phyloP scores from a whole-genome alignment of 148 eudicot species.

The Nepenthes gracilis region DNA sequence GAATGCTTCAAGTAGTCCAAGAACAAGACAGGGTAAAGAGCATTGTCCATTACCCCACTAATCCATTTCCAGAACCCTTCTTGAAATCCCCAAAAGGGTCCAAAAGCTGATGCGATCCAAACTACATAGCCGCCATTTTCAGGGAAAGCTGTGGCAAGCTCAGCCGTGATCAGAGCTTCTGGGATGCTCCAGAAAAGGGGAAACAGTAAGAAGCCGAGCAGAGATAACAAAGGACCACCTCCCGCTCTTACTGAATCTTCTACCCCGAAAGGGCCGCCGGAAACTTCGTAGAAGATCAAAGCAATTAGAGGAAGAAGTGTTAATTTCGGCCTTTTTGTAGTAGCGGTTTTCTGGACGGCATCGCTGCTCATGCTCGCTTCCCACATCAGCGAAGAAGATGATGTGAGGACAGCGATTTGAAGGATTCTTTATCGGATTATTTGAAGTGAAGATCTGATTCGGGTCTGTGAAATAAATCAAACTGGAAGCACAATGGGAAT shows the following conservation, averaged over 20 bases:
- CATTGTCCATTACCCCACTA: constrained; percentile 76
- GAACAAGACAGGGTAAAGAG: constrained; percentile 69
- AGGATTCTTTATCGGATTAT: too few species aligned
- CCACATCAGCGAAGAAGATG: too few species aligned
- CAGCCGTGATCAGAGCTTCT: constrained; percentile 72
- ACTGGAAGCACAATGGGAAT: too few species aligned
- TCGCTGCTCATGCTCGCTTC: constrained; percentile 9
- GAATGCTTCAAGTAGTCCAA: constrained; percentile 68
- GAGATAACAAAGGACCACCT: constrained; percentile 54
- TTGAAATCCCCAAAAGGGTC: constrained; percentile 79
- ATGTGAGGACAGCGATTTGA: too few species aligned
- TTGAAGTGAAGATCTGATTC: too few species aligned
- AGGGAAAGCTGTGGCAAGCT: constrained; percentile 64
- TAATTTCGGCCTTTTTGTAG: constrained; percentile 37
- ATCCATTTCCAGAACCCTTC: constrained; percentile 80
- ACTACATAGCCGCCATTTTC: constrained; percentile 74
- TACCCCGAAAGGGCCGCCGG: constrained; percentile 81
- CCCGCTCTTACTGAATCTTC: constrained; percentile 61
- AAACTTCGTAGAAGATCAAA: constrained; percentile 66
- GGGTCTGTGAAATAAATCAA: too few species aligned
- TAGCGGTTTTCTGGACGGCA: constrained; percentile 8
- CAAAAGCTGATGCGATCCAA: constrained; percentile 70
- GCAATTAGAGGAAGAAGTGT: constrained; percentile 56
- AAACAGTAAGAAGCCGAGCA: constrained; percentile 65
- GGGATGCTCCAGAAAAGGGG: constrained; percentile 78